A percentile compares a stretch with the other conserved stretches of the same genome.
phyloP scores from a whole-genome alignment of 2,329 filamentous ascomycete genomes.

The Microsporum canis region DNA sequence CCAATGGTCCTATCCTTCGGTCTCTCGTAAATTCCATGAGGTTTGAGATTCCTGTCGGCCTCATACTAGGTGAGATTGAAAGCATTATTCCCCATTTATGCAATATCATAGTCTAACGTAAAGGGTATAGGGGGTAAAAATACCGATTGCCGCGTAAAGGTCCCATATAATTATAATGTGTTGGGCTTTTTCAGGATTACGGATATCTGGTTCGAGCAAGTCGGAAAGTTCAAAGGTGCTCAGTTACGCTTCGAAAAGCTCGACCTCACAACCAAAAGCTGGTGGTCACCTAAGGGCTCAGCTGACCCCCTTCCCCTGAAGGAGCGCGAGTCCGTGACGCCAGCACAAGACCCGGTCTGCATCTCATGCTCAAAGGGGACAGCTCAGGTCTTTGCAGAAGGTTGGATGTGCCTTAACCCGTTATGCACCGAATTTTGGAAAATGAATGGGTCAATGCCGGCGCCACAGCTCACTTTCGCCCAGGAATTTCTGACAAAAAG shows the following conservation, averaged over 20 bases:
- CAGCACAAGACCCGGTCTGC: conserved; percentile 27
- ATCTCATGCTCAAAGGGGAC: conserved; percentile 29
- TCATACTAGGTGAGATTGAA: conserved; percentile 41
- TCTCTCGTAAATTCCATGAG: conserved; percentile 39
- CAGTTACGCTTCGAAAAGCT: conserved; percentile 58
- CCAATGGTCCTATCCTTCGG: conserved; percentile 26
- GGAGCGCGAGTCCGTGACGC: conserved; percentile 23
- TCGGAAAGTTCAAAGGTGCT: conserved; percentile 33
- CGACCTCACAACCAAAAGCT: conserved; percentile 40
- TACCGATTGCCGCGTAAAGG: conserved; percentile 35
- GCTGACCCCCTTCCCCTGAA: conserved; percentile 19
- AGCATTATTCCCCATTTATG: neutral
- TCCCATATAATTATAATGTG: conserved; percentile 52
- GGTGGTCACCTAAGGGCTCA: conserved; percentile 43
- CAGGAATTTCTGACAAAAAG: conserved; percentile 47
- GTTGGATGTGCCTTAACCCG: conserved; percentile 49
- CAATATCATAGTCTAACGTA: conserved; percentile 6
- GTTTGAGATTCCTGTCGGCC: conserved; percentile 41
- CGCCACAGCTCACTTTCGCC: conserved; percentile 39
- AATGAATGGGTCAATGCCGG: conserved; percentile 26
- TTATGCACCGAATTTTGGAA: conserved; percentile 47
- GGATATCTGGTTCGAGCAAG: conserved; percentile 55
- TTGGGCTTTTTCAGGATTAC: conserved; percentile 59
- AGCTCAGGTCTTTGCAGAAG: conserved; percentile 29
- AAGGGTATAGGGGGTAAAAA: conserved; percentile 42